These are phyloP conservation scores for Gastrolobium bilobum DNA, from an alignment of 306 rosid genomes.

Conservation along the genomic window DNA sequence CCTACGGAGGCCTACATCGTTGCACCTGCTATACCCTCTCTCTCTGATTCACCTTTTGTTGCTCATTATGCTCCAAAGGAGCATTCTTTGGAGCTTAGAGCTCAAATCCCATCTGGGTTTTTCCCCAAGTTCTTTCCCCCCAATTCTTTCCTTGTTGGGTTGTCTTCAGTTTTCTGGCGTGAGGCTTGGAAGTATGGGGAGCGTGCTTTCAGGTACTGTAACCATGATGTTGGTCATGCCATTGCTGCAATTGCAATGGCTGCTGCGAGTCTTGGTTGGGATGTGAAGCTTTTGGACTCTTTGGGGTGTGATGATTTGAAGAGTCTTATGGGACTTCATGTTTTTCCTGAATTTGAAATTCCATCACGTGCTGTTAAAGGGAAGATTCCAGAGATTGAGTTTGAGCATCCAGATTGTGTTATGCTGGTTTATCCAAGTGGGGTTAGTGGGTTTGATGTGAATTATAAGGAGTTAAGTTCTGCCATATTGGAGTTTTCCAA, in stretches of 20 bases:
- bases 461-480: conserved; percentile 68
- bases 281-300: conserved; percentile 85
- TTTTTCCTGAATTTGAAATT: conserved; percentile 65
- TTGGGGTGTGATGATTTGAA: conserved; percentile 79
- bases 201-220: conserved; percentile 90
- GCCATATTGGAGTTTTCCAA: conserved; percentile 59
- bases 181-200: conserved; percentile 98
- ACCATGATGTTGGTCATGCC: conserved; percentile 94
- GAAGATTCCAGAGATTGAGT: conserved; percentile 80
- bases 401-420: conserved; percentile 95
- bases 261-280: conserved; percentile 90
- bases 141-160: conserved; percentile 70
- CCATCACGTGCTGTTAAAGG: conserved; percentile 78
- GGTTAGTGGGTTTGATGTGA: conserved; percentile 59
- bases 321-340: conserved; percentile 79
- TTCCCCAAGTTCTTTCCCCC: conserved; percentile 64
- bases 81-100: conserved; percentile 83
- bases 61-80: conserved; percentile 97
- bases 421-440: conserved; percentile 76
- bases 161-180: conserved; percentile 94
- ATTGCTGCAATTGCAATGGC: conserved; percentile 88
- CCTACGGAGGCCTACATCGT: conserved; percentile 89
- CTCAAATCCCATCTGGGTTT: conserved; percentile 67
- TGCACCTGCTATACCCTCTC: conserved; percentile 60
- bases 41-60: conserved; percentile 66